phyloP scores from a whole-genome alignment of 352 stramenopile genomes.

The Phytophthora cajani region DNA sequence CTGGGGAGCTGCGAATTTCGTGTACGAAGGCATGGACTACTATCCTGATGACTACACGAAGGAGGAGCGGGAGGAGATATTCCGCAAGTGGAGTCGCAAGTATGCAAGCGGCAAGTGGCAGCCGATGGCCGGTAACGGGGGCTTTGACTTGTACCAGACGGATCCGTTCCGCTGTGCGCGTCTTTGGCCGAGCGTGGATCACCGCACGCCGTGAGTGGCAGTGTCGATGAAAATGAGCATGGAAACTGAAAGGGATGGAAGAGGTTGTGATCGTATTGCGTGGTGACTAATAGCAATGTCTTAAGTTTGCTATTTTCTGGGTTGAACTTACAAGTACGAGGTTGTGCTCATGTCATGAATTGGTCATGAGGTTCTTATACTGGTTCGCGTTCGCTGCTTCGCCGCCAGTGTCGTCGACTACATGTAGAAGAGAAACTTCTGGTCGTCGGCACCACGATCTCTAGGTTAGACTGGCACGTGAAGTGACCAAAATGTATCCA shows the following conservation, averaged over 20 bases:
- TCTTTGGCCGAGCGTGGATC: constrained; percentile 17
- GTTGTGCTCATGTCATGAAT: no score
- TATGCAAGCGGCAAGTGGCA: constrained; percentile 13
- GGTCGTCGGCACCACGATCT: no score
- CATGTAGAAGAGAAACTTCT: no score
- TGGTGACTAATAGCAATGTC: neutral
- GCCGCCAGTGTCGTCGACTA: no score
- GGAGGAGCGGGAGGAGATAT: constrained; percentile 9
- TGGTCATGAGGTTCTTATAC: no score
- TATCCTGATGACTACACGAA: constrained; percentile 18
- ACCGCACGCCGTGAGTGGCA: constrained; percentile 7
- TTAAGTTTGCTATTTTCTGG: neutral
- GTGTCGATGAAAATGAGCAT: neutral
- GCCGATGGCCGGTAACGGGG: constrained; percentile 15
- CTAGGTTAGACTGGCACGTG: no score
- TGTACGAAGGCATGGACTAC: constrained; percentile 30
- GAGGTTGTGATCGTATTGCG: neutral
- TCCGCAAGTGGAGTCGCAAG: constrained; percentile 13
- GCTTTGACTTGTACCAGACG: constrained; percentile 25
- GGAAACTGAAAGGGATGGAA: neutral
- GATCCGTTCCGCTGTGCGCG: constrained; percentile 19
- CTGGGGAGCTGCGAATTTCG: constrained; percentile 25
- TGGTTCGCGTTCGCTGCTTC: no score
- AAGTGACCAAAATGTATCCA: no score
- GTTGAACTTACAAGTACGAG: no score